These are phyloP conservation scores for Lactuca saligna DNA, from an alignment of 129 eudicot species.

Conservation along the genomic window DNA sequence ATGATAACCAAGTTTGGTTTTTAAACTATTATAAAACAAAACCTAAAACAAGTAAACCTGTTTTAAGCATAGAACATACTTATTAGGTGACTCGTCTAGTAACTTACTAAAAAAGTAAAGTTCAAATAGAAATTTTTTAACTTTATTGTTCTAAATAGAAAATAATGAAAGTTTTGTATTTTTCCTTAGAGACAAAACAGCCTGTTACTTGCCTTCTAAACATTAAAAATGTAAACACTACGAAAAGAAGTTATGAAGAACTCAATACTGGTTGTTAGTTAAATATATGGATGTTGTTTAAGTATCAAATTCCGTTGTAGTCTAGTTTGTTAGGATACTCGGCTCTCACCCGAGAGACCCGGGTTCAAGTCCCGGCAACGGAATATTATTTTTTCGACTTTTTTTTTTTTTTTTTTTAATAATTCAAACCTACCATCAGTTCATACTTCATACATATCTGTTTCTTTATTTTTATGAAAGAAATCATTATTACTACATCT, in stretches of 20 bases:
- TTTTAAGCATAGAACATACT: not conserved
- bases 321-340: slow-evolving; percentile 98
- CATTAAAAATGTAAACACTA: too few species aligned
- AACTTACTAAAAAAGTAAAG: not conserved
- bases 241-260: too few species aligned
- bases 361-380: slow-evolving; percentile 99
- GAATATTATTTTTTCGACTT: slow-evolving; percentile 24
- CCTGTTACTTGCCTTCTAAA: not conserved
- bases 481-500: not conserved
- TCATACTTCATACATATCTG: too few species aligned
- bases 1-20: too few species aligned
- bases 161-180: not conserved
- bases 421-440: too few species aligned
- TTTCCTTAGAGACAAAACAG: not conserved
- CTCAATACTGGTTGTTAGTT: too few species aligned
- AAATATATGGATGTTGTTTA: too few species aligned
- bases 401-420: too few species aligned
- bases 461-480: not conserved
- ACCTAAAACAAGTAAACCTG: too few species aligned
- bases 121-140: not conserved
- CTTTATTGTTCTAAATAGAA: not conserved
- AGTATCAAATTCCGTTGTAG: slow-evolving; percentile 63
- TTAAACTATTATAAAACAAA: too few species aligned
- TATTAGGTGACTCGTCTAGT: not conserved
- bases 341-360: slow-evolving; percentile 99